Base-by-base conservation (phyloP, 139 green algal genomes). In the Coelastrella sp. region DNA sequence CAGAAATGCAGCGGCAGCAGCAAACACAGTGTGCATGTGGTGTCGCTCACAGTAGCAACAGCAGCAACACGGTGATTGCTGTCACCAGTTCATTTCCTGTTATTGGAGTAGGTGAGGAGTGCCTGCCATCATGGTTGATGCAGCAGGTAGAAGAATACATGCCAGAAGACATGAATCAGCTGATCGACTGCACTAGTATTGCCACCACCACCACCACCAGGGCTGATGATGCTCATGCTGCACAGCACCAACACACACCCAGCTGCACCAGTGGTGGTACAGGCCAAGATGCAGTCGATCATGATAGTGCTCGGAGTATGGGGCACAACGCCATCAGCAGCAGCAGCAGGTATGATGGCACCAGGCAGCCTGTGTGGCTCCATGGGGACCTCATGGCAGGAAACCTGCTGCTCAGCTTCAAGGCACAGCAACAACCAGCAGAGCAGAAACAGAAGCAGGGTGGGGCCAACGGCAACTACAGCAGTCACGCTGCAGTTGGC, bases 361-460 rank as follows among this genome's bases (percentile, higher is more conserved):
- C 24, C 58, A 8, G 70, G 19, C 15, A n/a, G 15, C 84, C 84
- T 72, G 56, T 82, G 35, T 61, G 61, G 81, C 63, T 87, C 10
- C 84, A 89, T 89, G 84, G 84, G 4, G 84, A 89, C 20, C 22
- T 82, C 11, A 89, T 89, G 84, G 84, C 84, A 56, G 84, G 84
- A 6, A 89, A 89, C 57, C 11, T 89, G 25, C 49, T 89, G 84
- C 70, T 89, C 66, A 22, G 72, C 8, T n/a, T 80, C 10, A 11
- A 19, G n/a, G 27, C 27, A 17, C 17, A 57, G 60, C 27, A 27
- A 25, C 61, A 75, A n/a, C 56, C 10, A n/a, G 56, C 35, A 84
- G 9, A 78, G 83, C 65, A 78, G 82, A 60, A 87, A 65, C 83
- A 66, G 66, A 27, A 89, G 70, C 8, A 72, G 56, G 35, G 35